Evolutionary conservation across 345 rosid species (phyloP).

Genomic region (Corchorus capsularis): DNA sequence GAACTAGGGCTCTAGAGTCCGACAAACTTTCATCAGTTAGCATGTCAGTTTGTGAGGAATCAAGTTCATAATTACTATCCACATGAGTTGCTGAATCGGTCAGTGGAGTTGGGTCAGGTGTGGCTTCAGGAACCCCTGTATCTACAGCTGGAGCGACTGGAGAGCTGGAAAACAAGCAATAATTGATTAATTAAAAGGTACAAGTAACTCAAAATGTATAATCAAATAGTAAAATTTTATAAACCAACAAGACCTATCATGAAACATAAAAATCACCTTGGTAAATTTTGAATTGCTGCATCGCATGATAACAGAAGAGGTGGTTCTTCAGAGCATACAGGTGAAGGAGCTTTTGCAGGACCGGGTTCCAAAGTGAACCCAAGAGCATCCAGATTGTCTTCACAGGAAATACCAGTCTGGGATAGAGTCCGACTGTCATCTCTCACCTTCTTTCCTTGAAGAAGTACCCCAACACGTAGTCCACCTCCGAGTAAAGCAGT

Average conservation of each 20-base stretch:
- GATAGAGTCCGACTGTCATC: constrained; percentile 77
- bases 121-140: constrained; percentile 36
- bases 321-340: constrained; percentile 49
- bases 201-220: not conserved
- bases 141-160: constrained; percentile 41
- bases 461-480: constrained; percentile 72
- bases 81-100: constrained; percentile 30
- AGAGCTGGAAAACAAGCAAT: constrained; percentile 51
- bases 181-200: constrained; percentile 3
- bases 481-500: constrained; percentile 76
- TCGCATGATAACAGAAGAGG: constrained; percentile 37
- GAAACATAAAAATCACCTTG: constrained; percentile 46
- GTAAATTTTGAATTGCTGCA: constrained; percentile 26
- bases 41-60: constrained; percentile 40
- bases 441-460: constrained; percentile 87
- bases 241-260: not conserved
- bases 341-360: constrained; percentile 34
- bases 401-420: constrained; percentile 73
- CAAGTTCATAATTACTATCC: constrained; percentile 44
- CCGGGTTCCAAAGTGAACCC: constrained; percentile 87
- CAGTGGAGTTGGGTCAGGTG: constrained; percentile 34
- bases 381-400: constrained; percentile 59
- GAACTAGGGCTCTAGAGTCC: constrained; percentile 76
- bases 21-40: constrained; percentile 46
- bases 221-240: not conserved